phyloP scores from a whole-genome alignment of 2,329 filamentous ascomycete species.

The Lecanicillium sp. region DNA sequence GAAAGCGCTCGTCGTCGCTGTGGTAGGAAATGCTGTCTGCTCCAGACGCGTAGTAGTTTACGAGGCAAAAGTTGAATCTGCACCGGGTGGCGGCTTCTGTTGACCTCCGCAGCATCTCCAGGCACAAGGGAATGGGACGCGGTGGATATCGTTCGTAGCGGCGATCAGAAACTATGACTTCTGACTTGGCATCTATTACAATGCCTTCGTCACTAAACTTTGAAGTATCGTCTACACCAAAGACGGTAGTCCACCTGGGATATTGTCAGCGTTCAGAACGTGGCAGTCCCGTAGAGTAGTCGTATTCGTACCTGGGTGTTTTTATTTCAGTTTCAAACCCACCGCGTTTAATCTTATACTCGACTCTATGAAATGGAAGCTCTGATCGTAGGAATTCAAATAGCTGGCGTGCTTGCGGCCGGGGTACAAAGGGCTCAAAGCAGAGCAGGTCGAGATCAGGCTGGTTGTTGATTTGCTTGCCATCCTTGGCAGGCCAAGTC shows the following conservation, averaged over 20 bases:
- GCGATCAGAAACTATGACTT: slow-evolving; percentile 37
- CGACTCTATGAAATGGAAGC: slow-evolving; percentile 67
- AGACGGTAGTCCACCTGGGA: slow-evolving; percentile 43
- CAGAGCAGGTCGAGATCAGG: slow-evolving; percentile 66
- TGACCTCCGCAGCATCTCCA: slow-evolving; percentile 52
- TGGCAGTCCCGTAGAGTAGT: neutral
- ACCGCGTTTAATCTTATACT: slow-evolving; percentile 63
- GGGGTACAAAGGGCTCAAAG: slow-evolving; percentile 64
- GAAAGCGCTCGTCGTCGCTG: slow-evolving; percentile 71
- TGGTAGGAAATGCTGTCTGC: slow-evolving; percentile 72
- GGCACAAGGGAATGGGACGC: slow-evolving; percentile 61
- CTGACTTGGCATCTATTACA: slow-evolving; percentile 35
- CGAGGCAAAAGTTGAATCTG: slow-evolving; percentile 68
- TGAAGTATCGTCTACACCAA: slow-evolving; percentile 54
- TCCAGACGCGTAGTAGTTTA: slow-evolving; percentile 77
- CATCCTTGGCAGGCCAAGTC: slow-evolving; percentile 42
- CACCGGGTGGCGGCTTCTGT: slow-evolving; percentile 60
- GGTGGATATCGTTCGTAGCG: slow-evolving; percentile 48
- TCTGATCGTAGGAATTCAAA: slow-evolving; percentile 65
- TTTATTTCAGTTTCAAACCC: slow-evolving; percentile 52
- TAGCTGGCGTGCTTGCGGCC: slow-evolving; percentile 44
- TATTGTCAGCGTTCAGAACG: neutral
- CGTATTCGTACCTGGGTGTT: slow-evolving; percentile 34
- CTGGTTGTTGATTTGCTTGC: slow-evolving; percentile 53
- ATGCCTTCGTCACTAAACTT: slow-evolving; percentile 40